A percentile compares a stretch with the other conserved stretches of the same genome.
phyloP scores from a whole-genome alignment of 208 protist species.

The Leishmania turanica region DNA sequence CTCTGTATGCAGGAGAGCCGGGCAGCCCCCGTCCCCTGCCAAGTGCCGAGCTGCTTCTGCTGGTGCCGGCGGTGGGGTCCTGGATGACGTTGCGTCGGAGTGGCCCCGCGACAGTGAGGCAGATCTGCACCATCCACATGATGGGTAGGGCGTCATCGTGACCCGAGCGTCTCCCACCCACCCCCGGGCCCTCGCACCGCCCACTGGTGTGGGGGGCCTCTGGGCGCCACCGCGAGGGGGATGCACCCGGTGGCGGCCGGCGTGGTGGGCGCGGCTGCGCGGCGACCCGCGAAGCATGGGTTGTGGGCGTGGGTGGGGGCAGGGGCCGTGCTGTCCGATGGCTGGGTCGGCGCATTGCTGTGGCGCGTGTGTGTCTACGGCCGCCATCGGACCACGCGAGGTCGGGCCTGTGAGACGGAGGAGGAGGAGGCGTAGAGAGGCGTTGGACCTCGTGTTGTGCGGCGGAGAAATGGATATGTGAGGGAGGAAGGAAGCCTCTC shows the following conservation, averaged over 20 bases:
- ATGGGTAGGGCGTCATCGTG: not conserved
- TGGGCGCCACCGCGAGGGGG: not conserved
- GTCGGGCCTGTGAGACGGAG: not conserved
- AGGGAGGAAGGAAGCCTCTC: not conserved
- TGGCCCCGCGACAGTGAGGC: not conserved
- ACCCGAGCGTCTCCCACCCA: not conserved
- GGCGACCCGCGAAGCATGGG: not conserved
- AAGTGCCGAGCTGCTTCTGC: not conserved
- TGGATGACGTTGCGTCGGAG: not conserved
- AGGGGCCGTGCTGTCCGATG: not conserved
- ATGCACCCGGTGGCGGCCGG: not conserved
- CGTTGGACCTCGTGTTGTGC: too few species aligned
- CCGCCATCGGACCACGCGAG: not conserved
- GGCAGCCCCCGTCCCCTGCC: not conserved
- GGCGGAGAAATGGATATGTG: too few species aligned
- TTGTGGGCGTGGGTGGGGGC: not conserved
- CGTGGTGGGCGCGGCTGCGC: too few species aligned
- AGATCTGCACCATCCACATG: too few species aligned
- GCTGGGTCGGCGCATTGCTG: not conserved
- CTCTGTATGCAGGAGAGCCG: not conserved
- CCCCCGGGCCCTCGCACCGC: not conserved
- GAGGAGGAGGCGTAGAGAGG: too few species aligned
- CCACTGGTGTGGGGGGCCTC: not conserved
- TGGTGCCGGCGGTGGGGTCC: not conserved
- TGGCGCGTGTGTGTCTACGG: not conserved